Evolutionary conservation across 768 basidiomycete species (phyloP).

Genomic region (Artomyces pyxidatus): DNA sequence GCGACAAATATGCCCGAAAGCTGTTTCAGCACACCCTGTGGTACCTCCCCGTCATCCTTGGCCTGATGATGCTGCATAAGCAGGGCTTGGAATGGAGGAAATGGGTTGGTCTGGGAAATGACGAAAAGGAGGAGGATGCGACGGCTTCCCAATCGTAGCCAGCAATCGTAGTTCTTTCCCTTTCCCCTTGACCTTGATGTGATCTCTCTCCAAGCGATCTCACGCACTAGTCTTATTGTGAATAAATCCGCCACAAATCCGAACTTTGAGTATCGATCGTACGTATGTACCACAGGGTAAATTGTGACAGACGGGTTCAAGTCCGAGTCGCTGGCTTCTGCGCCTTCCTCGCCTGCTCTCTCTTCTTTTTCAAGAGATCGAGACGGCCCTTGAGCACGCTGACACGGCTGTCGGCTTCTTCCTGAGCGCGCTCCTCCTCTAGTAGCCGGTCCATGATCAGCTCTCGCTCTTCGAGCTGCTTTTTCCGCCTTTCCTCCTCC

Average conservation of each 20-base stretch:
- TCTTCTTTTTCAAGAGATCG: slow-evolving; percentile 45
- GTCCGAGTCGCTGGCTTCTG: slow-evolving; percentile 12
- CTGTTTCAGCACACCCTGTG: slow-evolving; percentile 80
- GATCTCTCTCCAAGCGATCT: too few species aligned
- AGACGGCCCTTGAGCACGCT: slow-evolving; percentile 53
- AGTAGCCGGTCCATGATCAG: slow-evolving; percentile 79
- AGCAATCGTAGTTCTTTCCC: too few species aligned
- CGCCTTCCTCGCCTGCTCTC: slow-evolving; percentile 26
- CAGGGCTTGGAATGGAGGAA: slow-evolving; percentile 70
- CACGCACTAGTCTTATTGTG: too few species aligned
- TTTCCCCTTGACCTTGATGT: too few species aligned
- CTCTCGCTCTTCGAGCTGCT: slow-evolving; percentile 67
- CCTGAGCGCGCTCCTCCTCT: slow-evolving; percentile 82
- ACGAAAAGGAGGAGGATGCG: slow-evolving; percentile 4
- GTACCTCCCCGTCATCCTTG: slow-evolving; percentile 85
- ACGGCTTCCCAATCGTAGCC: too few species aligned
- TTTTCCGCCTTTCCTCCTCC: slow-evolving; percentile 39
- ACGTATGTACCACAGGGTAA: too few species aligned
- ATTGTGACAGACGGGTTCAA: too few species aligned
- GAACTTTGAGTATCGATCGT: too few species aligned
- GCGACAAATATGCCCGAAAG: slow-evolving; percentile 69
- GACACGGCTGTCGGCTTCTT: slow-evolving; percentile 79
- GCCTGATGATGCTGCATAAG: slow-evolving; percentile 94
- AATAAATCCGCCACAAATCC: too few species aligned
- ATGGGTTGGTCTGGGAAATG: slow-evolving; percentile 39